phyloP scores from a whole-genome alignment of 2,329 filamentous ascomycete species.

The Aciculosporium take region DNA sequence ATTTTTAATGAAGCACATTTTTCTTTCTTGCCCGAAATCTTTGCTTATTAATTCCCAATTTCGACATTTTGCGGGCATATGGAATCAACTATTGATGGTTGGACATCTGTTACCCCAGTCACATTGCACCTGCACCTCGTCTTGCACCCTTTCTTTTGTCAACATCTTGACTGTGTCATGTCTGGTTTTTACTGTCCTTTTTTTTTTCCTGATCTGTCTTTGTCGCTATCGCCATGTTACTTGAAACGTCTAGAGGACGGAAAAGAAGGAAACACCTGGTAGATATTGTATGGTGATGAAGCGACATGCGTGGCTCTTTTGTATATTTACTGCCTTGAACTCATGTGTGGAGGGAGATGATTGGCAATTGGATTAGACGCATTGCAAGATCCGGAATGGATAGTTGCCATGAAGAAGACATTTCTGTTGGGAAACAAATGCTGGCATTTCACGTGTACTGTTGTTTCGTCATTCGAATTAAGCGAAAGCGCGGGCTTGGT shows the following conservation, averaged over 20 bases:
- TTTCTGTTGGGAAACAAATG: slow-evolving; percentile 10
- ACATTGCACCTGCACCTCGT: slow-evolving; percentile 8
- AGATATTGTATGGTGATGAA: slow-evolving; percentile 11
- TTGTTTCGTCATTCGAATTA: no score
- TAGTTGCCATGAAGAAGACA: slow-evolving; percentile 1
- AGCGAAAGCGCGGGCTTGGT: no score
- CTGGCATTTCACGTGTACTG: neutral
- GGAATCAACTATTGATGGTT: slow-evolving; percentile 1
- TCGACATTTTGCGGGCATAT: neutral
- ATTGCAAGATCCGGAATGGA: neutral
- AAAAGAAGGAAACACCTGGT: slow-evolving; percentile 13
- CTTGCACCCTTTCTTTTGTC: slow-evolving; percentile 13
- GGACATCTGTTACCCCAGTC: neutral
- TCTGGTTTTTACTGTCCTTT: neutral
- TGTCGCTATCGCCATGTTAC: slow-evolving; percentile 8
- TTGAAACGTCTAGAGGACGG: slow-evolving; percentile 11
- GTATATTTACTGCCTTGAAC: slow-evolving; percentile 18
- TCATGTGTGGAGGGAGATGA: slow-evolving; percentile 2
- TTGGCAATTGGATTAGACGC: neutral
- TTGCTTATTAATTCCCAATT: slow-evolving; percentile 7
- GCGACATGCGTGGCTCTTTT: slow-evolving; percentile 12
- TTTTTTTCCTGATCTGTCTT: slow-evolving; percentile 9
- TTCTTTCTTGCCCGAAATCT: neutral
- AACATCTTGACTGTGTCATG: neutral
- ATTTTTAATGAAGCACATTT: neutral